Percentiles rank a stretch among this genome's conserved stretches.
phyloP scores from a whole-genome alignment of 164 flowering plant species.

The Vitis rotundifolia region DNA sequence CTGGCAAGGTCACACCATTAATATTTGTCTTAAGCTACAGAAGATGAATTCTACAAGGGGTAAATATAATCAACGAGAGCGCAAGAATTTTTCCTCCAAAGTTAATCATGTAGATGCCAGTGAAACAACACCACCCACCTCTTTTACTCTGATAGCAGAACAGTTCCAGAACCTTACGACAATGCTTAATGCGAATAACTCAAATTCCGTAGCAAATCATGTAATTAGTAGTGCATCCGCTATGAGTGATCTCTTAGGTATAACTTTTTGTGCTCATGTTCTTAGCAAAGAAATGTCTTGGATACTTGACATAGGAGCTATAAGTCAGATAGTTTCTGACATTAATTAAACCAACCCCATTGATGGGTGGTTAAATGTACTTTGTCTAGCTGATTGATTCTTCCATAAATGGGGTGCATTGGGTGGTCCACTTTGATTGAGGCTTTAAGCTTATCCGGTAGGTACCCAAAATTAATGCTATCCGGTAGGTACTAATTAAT shows the following conservation, averaged over 20 bases:
- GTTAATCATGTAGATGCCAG: not conserved
- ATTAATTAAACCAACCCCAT: no score
- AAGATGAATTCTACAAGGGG: not conserved
- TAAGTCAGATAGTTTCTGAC: no score
- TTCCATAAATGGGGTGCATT: no score
- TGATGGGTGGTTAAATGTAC: no score
- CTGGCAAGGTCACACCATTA: not conserved
- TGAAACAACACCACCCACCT: constrained; percentile 1
- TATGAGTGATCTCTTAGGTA: constrained; percentile 2
- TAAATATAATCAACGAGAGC: not conserved
- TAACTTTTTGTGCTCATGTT: not conserved
- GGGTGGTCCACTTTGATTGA: no score
- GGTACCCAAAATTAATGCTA: no score
- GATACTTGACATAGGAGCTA: not conserved
- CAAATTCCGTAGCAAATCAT: not conserved
- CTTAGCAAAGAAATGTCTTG: not conserved
- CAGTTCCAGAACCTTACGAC: not conserved
- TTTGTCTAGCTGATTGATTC: no score
- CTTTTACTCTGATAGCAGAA: not conserved
- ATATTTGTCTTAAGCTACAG: not conserved
- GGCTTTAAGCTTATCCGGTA: no score
- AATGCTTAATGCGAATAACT: not conserved
- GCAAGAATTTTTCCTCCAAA: not conserved
- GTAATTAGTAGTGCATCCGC: not conserved
- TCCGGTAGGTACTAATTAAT: no score